Evolutionary conservation across 768 basidiomycete species (phyloP).

Genomic region (Myochromella boudieri): DNA sequence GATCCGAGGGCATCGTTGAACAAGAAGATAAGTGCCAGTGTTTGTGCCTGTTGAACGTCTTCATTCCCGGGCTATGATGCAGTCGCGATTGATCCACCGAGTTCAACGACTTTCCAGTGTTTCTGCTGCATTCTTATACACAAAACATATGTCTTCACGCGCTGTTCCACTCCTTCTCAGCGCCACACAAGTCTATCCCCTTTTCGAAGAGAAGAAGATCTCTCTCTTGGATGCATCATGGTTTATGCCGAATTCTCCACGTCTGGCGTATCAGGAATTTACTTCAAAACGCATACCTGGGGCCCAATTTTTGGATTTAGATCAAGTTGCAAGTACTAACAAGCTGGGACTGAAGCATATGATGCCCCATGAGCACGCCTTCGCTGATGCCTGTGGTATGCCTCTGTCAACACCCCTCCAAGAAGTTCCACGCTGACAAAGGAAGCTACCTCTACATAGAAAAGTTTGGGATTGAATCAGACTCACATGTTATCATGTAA

Average conservation of each 20-base stretch:
- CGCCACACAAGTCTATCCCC: slow-evolving; percentile 45
- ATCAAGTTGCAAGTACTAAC: slow-evolving; percentile 72
- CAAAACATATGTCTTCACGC: slow-evolving; percentile 37
- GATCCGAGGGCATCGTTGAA: slow-evolving; percentile 84
- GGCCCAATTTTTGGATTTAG: slow-evolving; percentile 77
- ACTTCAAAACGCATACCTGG: slow-evolving; percentile 63
- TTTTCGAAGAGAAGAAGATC: slow-evolving; percentile 32
- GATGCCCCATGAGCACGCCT: slow-evolving; percentile 75
- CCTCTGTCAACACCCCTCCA: slow-evolving; percentile 8
- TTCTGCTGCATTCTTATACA: slow-evolving; percentile 10
- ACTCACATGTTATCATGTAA: slow-evolving; percentile 82
- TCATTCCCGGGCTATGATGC: slow-evolving; percentile 2
- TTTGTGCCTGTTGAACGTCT: slow-evolving; percentile 19
- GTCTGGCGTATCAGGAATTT: slow-evolving; percentile 73
- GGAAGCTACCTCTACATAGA: slow-evolving; percentile 33
- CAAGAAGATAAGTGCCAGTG: slow-evolving; percentile 16
- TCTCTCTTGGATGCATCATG: slow-evolving; percentile 77
- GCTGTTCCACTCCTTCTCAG: slow-evolving; percentile 50
- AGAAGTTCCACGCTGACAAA: slow-evolving; percentile 1
- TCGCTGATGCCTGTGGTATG: slow-evolving; percentile 82
- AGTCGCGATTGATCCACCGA: slow-evolving; percentile 3
- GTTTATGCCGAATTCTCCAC: slow-evolving; percentile 90
- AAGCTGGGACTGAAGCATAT: slow-evolving; percentile 89
- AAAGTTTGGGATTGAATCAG: slow-evolving; percentile 66
- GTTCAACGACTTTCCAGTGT: slow-evolving; percentile 1